Conservation (phyloP, 106 monocot species). For the Apostasia shenzhenica region DNA sequence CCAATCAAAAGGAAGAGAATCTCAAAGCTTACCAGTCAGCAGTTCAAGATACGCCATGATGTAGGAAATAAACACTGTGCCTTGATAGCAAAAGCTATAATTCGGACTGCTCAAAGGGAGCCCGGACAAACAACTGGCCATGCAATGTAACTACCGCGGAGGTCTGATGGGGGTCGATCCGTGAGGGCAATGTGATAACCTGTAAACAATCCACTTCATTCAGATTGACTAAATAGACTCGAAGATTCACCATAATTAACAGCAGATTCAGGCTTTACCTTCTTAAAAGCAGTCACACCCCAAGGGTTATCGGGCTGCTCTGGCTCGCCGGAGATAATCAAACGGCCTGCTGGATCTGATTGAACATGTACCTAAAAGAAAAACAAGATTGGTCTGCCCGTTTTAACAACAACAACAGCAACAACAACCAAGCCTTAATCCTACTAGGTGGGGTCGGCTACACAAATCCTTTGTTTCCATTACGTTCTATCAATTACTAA, state of each 20-base stretch:
- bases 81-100: not conserved
- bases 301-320: conserved; percentile 83
- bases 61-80: not conserved
- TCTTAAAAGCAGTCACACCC: conserved; percentile 80
- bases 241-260: no score
- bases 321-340: conserved; percentile 71
- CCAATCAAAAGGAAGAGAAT: no score
- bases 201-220: conserved; percentile 11
- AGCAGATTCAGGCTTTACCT: conserved; percentile 18
- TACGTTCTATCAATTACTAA: no score
- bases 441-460: no score
- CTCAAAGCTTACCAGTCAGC: not conserved
- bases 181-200: conserved; percentile 69
- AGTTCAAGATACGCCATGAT: not conserved
- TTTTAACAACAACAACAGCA: no score
- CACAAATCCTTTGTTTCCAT: no score
- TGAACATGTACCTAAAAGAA: conserved; percentile 64
- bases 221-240: not conserved
- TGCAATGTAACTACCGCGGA: conserved; percentile 77
- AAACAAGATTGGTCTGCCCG: not conserved
- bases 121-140: conserved; percentile 74
- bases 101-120: conserved; percentile 47
- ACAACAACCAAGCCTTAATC: no score
- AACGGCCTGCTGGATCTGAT: conserved; percentile 70
- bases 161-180: conserved; percentile 67